Percentiles rank a stretch among this genome's conserved stretches.
phyloP scores from a whole-genome alignment of 257 asterid genomes.

The Plantago elongata region DNA sequence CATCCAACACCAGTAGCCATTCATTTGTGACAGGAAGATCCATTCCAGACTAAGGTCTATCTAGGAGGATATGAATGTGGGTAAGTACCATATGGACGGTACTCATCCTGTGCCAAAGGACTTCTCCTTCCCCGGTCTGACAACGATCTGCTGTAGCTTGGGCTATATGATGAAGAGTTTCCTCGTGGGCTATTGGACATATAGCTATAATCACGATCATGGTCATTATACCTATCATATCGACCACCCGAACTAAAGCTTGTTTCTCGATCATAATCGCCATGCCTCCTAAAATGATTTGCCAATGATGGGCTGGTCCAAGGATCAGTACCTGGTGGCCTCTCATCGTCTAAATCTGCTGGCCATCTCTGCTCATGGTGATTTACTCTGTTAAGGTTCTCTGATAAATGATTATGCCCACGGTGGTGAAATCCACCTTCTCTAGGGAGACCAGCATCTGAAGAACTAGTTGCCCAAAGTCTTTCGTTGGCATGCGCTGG shows the following conservation, averaged over 20 bases:
- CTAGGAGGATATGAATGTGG: constrained; percentile 48
- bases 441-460: constrained; percentile 30
- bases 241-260: not conserved
- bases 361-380: constrained; percentile 2
- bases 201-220: constrained; percentile 24
- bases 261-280: constrained; percentile 21
- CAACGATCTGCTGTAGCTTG: constrained; percentile 46
- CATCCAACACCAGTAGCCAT: not conserved
- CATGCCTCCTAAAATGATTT: constrained; percentile 26
- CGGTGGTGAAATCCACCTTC: constrained; percentile 36
- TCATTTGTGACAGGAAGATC: not conserved
- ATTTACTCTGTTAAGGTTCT: constrained; percentile 14
- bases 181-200: constrained; percentile 25
- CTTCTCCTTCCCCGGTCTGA: constrained; percentile 66
- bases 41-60: constrained; percentile 17
- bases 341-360: constrained; percentile 1
- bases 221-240: not conserved
- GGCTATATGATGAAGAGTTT: constrained; percentile 43
- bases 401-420: constrained; percentile 37
- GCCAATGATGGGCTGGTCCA: constrained; percentile 54
- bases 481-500: constrained; percentile 73
- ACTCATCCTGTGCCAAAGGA: constrained; percentile 33
- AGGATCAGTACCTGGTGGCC: constrained; percentile 42
- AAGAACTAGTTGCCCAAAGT: constrained; percentile 55
- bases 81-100: constrained; percentile 30